Evolutionary conservation across 768 basidiomycete species (phyloP).

Genomic region (Chalciporus piperatus): DNA sequence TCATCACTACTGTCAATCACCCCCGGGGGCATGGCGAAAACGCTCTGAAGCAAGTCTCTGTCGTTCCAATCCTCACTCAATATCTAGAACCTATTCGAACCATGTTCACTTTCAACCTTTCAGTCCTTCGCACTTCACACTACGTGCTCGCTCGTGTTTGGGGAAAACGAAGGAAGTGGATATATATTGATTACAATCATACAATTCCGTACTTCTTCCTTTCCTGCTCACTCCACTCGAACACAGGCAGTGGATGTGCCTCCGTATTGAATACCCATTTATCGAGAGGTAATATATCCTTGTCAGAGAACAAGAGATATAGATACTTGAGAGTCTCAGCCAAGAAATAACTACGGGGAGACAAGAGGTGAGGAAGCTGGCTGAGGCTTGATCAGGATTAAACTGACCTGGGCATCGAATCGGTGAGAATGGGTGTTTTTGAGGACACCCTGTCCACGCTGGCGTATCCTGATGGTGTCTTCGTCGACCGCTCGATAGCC

Average conservation of each 20-base stretch:
- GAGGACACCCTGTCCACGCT: conserved; percentile 47
- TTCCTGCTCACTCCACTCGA: conserved; percentile 59
- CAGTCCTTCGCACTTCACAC: too few species aligned
- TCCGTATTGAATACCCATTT: conserved; percentile 65
- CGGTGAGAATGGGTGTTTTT: conserved; percentile 27
- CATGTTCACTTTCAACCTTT: too few species aligned
- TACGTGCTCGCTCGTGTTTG: too few species aligned
- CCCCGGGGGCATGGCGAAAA: too few species aligned
- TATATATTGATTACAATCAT: background rate
- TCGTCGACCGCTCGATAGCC: conserved; percentile 58
- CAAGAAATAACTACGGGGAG: conserved; percentile 43
- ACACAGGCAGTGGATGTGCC: conserved; percentile 78
- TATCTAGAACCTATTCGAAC: too few species aligned
- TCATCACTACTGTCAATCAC: too few species aligned
- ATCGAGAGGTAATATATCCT: conserved; percentile 53
- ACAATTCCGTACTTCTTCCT: conserved; percentile 37
- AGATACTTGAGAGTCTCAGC: conserved; percentile 70
- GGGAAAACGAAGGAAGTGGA: too few species aligned
- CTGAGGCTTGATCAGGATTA: background rate
- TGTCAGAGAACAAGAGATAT: conserved; percentile 63
- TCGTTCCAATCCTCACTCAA: too few species aligned
- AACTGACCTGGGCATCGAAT: conserved; percentile 72
- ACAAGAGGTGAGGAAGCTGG: background rate
- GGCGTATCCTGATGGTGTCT: conserved; percentile 60
- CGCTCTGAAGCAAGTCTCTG: too few species aligned